These are phyloP conservation scores for Pseudozyma sp. DNA, from an alignment of 1,284 basidiomycete species.

Conservation along the genomic window DNA sequence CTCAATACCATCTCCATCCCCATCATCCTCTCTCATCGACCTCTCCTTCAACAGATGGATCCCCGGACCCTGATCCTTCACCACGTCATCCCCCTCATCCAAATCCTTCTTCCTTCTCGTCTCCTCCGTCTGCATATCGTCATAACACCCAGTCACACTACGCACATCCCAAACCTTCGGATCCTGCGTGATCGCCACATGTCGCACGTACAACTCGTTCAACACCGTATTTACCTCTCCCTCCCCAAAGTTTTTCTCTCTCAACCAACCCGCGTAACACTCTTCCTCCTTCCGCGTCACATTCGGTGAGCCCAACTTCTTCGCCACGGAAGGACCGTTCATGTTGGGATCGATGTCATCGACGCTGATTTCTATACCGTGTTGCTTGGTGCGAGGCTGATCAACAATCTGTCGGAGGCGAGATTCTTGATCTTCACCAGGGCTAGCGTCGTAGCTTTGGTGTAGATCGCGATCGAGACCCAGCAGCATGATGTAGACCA, in stretches of 20 bases:
- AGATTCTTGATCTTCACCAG: too few species aligned
- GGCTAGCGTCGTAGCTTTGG: background rate
- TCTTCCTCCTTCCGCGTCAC: background rate
- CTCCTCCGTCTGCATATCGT: too few species aligned
- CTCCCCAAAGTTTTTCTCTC: background rate
- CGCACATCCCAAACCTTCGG: slow-evolving; percentile 5
- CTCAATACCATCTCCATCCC: slow-evolving; percentile 2
- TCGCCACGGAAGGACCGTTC: background rate
- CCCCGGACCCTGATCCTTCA: background rate
- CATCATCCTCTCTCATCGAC: background rate
- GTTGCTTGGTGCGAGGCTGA: too few species aligned
- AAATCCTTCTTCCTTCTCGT: background rate
- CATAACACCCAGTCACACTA: slow-evolving; percentile 11
- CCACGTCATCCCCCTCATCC: too few species aligned
- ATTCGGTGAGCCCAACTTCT: background rate
- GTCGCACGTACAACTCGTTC: slow-evolving; percentile 36
- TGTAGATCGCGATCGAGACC: background rate
- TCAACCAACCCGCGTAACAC: slow-evolving; percentile 12
- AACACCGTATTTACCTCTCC: slow-evolving; percentile 9
- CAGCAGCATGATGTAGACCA: slow-evolving; percentile 1
- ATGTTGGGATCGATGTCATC: slow-evolving; percentile 9
- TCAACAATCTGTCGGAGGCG: too few species aligned
- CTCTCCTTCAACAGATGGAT: background rate
- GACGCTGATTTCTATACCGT: background rate
- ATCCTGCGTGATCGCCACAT: slow-evolving; percentile 2